Conservation (phyloP, 225 moss, liverwort and hornwort species). For the Neckera pumila region DNA sequence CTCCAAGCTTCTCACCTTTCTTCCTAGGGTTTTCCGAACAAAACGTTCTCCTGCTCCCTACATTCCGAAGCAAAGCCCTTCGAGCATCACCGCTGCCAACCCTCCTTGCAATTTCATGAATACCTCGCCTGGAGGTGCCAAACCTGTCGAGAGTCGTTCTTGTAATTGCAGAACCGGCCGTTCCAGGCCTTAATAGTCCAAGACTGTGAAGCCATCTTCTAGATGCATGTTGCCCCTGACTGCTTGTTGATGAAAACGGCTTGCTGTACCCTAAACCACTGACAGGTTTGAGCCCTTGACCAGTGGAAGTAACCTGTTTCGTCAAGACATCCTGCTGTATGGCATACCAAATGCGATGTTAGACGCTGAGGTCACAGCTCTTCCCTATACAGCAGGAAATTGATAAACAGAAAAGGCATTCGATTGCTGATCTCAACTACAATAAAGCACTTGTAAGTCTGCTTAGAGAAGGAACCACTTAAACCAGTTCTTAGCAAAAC, state of each 20-base stretch:
- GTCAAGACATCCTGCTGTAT: constrained; percentile 43
- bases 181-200: constrained; percentile 42
- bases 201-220: constrained; percentile 43
- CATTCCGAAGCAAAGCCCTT: constrained; percentile 41
- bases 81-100: constrained; percentile 25
- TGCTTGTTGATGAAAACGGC: constrained; percentile 6
- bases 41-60: constrained; percentile 46
- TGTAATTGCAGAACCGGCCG: constrained; percentile 13
- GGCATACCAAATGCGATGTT: background rate
- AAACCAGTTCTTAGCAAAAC: background rate
- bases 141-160: constrained; percentile 35
- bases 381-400: background rate
- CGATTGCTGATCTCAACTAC: background rate
- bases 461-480: background rate
- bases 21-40: constrained; percentile 73
- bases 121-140: constrained; percentile 43
- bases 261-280: constrained; percentile 30
- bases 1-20: constrained; percentile 41
- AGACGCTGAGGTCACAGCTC: background rate
- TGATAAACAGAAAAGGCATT: background rate
- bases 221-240: constrained; percentile 28
- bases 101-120: constrained; percentile 42
- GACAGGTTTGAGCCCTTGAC: constrained; percentile 14
- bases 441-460: background rate
- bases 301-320: constrained; percentile 13